A percentile compares a stretch with the other conserved stretches of the same genome.
Evolutionary conservation across 768 basidiomycete species (phyloP).

Genomic region (Lentinus tigrinus): DNA sequence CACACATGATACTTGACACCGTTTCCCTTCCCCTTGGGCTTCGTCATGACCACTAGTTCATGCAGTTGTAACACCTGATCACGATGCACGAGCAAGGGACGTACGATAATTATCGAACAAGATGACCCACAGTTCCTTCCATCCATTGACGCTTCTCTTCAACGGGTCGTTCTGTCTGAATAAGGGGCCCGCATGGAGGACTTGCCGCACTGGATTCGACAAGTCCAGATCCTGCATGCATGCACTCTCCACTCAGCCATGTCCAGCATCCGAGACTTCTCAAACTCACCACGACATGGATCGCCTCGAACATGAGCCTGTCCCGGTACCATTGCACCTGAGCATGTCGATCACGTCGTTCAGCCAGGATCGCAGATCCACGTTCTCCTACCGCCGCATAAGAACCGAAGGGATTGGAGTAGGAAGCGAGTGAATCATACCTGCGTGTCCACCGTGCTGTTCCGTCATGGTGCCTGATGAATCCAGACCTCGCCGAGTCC

Average conservation of each 20-base stretch:
- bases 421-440: background rate
- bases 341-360: background rate
- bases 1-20: conserved; percentile 6
- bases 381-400: background rate
- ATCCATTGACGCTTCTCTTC: conserved; percentile 10
- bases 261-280: background rate
- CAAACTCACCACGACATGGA: conserved; percentile 2
- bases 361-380: background rate
- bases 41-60: conserved; percentile 11
- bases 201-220: conserved; percentile 1
- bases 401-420: background rate
- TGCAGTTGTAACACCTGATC: background rate
- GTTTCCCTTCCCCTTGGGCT: conserved; percentile 6
- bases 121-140: conserved; percentile 18
- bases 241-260: background rate
- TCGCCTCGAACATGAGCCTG: conserved; percentile 1
- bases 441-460: background rate
- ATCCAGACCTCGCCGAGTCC: background rate
- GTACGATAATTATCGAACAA: conserved; percentile 16
- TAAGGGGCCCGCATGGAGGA: conserved; percentile 11
- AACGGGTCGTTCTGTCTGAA: conserved; percentile 13
- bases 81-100: background rate
- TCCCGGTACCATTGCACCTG: conserved; percentile 8
- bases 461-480: background rate
- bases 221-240: conserved; percentile 6